Evolutionary conservation across 345 rosid species (phyloP).

Genomic region (Bruguiera sexangula): DNA sequence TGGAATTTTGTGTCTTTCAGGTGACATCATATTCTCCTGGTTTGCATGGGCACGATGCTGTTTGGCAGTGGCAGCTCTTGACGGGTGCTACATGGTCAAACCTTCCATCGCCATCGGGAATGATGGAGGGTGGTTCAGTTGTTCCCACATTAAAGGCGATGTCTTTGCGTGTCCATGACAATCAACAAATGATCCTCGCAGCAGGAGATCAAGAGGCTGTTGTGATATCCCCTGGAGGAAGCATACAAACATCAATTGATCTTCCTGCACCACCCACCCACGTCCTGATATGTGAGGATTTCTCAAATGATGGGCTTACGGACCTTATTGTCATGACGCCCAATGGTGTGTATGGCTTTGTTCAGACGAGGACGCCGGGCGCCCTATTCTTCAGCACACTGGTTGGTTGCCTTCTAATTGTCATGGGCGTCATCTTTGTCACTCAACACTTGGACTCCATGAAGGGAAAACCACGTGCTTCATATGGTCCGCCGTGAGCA

Average conservation of each 20-base stretch:
- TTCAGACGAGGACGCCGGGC: conserved; percentile 95
- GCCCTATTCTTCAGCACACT: conserved; percentile 97
- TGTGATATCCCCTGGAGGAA: conserved; percentile 87
- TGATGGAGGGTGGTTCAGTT: conserved; percentile 66
- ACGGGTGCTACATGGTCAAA: conserved; percentile 96
- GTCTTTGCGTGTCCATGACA: conserved; percentile 65
- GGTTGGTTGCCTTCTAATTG: conserved; percentile 87
- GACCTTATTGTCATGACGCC: conserved; percentile 89
- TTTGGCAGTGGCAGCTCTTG: conserved; percentile 35
- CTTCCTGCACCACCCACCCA: conserved; percentile 90
- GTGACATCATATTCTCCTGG: conserved; percentile 88
- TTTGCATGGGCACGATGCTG: conserved; percentile 63
- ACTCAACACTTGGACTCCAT: conserved; percentile 81
- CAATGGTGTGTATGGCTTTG: conserved; percentile 82
- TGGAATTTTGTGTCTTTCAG: conserved; percentile 33
- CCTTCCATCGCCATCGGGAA: conserved; percentile 85
- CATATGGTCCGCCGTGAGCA: conserved; percentile 45
- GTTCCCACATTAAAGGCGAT: conserved; percentile 85
- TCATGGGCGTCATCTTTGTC: conserved; percentile 88
- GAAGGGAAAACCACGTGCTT: conserved; percentile 67
- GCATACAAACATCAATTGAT: conserved; percentile 59
- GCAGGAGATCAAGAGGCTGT: conserved; percentile 91
- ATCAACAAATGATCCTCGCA: conserved; percentile 84
- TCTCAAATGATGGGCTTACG: conserved; percentile 83
- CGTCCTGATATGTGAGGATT: conserved; percentile 73